Conservation (phyloP, 108 stramenopile species). For the Ochromonas danica region DNA sequence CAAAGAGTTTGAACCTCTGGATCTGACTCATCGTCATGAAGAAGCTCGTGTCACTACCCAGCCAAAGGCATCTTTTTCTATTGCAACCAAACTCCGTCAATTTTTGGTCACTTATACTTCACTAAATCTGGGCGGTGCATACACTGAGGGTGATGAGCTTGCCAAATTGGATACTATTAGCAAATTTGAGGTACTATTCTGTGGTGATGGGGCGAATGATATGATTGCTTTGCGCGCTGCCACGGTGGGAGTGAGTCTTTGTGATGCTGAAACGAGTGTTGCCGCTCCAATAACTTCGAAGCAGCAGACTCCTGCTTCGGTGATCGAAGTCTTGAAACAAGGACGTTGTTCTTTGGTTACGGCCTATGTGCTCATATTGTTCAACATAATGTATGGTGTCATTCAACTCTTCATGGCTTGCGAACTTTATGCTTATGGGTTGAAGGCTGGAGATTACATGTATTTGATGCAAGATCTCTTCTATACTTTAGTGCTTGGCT, state of each 20-base stretch:
- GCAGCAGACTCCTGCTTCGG: neutral
- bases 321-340: neutral
- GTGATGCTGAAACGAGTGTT: constrained; percentile 34
- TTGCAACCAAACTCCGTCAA: neutral
- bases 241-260: constrained; percentile 18
- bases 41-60: too few relatives aligned
- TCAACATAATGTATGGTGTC: constrained; percentile 24
- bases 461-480: constrained; percentile 21
- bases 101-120: neutral
- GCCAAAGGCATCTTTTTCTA: too few relatives aligned
- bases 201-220: constrained; percentile 36
- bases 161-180: too few relatives aligned
- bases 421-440: neutral
- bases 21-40: too few relatives aligned
- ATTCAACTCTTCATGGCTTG: constrained; percentile 9
- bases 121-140: neutral
- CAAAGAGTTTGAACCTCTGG: neutral
- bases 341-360: constrained; percentile 32
- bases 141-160: too few relatives aligned
- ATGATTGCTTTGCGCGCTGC: constrained; percentile 20
- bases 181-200: constrained; percentile 28
- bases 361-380: constrained; percentile 23
- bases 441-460: constrained; percentile 2
- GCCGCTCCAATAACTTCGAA: constrained; percentile 30
- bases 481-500: neutral